A percentile compares a stretch with the other conserved stretches of the same genome.
phyloP scores from a whole-genome alignment of 139 green algal genomes.

The Chlamydomonas sp. region DNA sequence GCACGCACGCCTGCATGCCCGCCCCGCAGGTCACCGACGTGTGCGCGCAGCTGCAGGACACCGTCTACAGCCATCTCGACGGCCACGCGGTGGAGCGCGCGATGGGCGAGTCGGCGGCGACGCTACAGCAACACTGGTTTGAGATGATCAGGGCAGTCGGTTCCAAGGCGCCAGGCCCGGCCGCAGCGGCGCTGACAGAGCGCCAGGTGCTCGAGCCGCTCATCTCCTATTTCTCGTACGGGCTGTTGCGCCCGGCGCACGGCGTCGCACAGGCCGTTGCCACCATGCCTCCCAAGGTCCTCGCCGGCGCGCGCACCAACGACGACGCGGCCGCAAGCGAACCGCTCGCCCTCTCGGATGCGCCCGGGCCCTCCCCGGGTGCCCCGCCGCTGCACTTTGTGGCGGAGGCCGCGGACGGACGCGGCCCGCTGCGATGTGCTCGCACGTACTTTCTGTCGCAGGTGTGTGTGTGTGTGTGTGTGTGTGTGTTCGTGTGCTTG shows the following conservation, averaged over 20 bases:
- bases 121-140: slow-evolving; percentile 16
- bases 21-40: slow-evolving; percentile 30
- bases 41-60: slow-evolving; percentile 6
- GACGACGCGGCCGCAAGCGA: slow-evolving; percentile 16
- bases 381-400: slow-evolving; percentile 20
- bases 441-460: slow-evolving; percentile 31
- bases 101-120: background rate
- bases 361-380: background rate
- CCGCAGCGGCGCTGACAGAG: slow-evolving; percentile 16
- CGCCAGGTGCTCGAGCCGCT: slow-evolving; percentile 30
- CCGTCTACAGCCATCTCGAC: slow-evolving; percentile 26
- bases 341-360: slow-evolving; percentile 1
- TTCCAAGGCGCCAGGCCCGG: background rate
- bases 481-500: too few relatives aligned
- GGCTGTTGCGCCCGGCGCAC: slow-evolving; percentile 20
- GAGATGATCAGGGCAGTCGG: slow-evolving; percentile 10
- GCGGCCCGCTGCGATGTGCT: slow-evolving; percentile 20
- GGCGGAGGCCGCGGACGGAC: slow-evolving; percentile 32
- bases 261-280: slow-evolving; percentile 18
- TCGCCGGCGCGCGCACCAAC: slow-evolving; percentile 27
- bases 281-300: slow-evolving; percentile 26
- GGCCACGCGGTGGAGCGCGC: slow-evolving; percentile 12
- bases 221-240: slow-evolving; percentile 31
- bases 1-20: too few relatives aligned
- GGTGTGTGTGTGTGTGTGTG: too few relatives aligned